phyloP scores from a whole-genome alignment of 2,329 filamentous ascomycete genomes.

The Calonectria naviculata region DNA sequence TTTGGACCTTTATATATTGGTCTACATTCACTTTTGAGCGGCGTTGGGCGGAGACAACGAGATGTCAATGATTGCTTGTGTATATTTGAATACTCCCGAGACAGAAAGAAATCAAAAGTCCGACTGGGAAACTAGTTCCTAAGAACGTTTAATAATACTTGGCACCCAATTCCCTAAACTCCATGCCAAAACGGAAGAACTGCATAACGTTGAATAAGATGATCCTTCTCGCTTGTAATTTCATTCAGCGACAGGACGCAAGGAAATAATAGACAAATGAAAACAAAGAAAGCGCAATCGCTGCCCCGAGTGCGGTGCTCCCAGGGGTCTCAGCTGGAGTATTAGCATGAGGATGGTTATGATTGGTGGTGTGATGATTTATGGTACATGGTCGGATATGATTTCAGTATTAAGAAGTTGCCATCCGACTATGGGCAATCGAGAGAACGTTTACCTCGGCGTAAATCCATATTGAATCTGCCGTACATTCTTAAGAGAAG shows the following conservation, averaged over 20 bases:
- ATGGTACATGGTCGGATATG: not conserved
- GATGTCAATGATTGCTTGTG: slow-evolving; percentile 32
- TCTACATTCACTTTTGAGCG: slow-evolving; percentile 27
- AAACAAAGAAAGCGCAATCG: slow-evolving; percentile 31
- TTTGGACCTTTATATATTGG: slow-evolving; percentile 27
- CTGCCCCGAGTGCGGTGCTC: slow-evolving; percentile 28
- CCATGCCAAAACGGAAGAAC: slow-evolving; percentile 29
- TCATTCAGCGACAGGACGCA: slow-evolving; percentile 9
- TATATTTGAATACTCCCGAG: slow-evolving; percentile 29
- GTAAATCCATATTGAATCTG: not conserved
- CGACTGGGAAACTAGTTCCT: slow-evolving; percentile 2
- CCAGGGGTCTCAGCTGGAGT: not conserved
- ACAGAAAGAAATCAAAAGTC: slow-evolving; percentile 17
- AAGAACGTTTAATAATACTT: slow-evolving; percentile 31
- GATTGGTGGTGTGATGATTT: not conserved
- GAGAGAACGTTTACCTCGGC: not conserved
- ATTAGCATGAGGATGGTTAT: not conserved
- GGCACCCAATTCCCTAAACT: slow-evolving; percentile 31
- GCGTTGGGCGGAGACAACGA: slow-evolving; percentile 26
- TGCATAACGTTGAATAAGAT: slow-evolving; percentile 10
- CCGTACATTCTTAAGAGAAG: slow-evolving; percentile 62
- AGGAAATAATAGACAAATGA: slow-evolving; percentile 3
- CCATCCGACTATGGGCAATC: not conserved
- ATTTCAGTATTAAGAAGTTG: not conserved
- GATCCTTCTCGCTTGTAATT: slow-evolving; percentile 3